phyloP scores from a whole-genome alignment of 257 asterid species.

The Nyctanthes arbortristis region DNA sequence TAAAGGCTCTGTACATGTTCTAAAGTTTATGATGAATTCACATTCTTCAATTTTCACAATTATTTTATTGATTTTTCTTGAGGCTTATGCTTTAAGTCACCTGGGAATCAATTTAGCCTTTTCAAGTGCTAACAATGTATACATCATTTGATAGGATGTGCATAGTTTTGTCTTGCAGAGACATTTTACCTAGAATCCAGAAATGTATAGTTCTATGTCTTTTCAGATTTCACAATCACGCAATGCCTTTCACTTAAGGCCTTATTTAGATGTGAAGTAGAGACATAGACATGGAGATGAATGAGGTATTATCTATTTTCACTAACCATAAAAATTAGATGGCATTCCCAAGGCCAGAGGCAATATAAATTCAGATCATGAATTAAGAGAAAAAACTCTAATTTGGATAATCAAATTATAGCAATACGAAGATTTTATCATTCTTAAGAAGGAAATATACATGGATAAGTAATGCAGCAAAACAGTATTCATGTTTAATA shows the following conservation, averaged over 20 bases:
- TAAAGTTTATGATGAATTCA: neutral
- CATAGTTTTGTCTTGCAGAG: too few relatives aligned
- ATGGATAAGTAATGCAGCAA: neutral
- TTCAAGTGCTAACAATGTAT: neutral
- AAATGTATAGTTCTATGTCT: too few relatives aligned
- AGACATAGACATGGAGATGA: neutral
- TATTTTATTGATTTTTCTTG: neutral
- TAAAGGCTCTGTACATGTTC: neutral
- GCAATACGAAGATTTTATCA: neutral
- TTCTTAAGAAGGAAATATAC: neutral
- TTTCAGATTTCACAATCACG: too few relatives aligned
- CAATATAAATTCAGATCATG: neutral
- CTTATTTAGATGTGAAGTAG: neutral
- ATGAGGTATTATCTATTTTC: neutral
- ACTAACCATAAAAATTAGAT: neutral
- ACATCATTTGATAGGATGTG: too few relatives aligned
- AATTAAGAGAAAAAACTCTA: neutral
- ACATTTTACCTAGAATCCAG: too few relatives aligned
- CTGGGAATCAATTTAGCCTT: neutral
- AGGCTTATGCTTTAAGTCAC: neutral
- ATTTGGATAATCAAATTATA: constrained; percentile 10
- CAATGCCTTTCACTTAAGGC: too few relatives aligned
- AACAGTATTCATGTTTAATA: neutral
- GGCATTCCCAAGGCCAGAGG: neutral
- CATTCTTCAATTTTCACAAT: neutral